Conservation (phyloP, 106 monocot species). For the Dendrobium officinale region DNA sequence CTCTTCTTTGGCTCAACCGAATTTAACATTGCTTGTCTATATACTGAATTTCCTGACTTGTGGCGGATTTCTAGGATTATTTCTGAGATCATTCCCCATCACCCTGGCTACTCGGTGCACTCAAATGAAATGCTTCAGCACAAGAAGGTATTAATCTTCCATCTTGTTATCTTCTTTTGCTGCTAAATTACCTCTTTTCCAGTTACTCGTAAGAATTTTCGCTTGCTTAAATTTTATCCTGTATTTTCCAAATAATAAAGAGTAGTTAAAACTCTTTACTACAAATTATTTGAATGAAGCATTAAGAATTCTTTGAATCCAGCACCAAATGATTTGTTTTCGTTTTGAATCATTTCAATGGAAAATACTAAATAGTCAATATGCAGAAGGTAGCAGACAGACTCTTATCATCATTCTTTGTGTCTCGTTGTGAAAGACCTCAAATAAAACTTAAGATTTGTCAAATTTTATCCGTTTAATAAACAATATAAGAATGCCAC, state of each 20-base stretch:
- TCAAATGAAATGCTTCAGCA: constrained; percentile 24
- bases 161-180: background rate
- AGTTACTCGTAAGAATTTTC: background rate
- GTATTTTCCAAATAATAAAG: background rate
- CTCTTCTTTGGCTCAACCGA: background rate
- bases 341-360: background rate
- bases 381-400: background rate
- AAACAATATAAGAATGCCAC: background rate
- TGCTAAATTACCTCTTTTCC: background rate
- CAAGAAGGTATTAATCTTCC: constrained; percentile 17
- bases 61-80: constrained; percentile 13
- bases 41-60: background rate
- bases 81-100: constrained; percentile 30
- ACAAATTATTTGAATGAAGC: background rate
- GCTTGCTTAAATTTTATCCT: background rate
- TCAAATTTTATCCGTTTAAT: background rate
- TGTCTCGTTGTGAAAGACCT: background rate
- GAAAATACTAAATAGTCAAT: background rate
- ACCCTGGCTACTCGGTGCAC: constrained; percentile 14
- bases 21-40: background rate
- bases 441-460: background rate
- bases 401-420: background rate
- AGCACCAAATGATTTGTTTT: background rate
- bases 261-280: background rate
- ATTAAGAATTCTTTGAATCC: background rate